A percentile compares a stretch with the other conserved stretches of the same genome.
phyloP scores from a whole-genome alignment of 2,329 filamentous ascomycete species.

The Neoascochyta sp. region DNA sequence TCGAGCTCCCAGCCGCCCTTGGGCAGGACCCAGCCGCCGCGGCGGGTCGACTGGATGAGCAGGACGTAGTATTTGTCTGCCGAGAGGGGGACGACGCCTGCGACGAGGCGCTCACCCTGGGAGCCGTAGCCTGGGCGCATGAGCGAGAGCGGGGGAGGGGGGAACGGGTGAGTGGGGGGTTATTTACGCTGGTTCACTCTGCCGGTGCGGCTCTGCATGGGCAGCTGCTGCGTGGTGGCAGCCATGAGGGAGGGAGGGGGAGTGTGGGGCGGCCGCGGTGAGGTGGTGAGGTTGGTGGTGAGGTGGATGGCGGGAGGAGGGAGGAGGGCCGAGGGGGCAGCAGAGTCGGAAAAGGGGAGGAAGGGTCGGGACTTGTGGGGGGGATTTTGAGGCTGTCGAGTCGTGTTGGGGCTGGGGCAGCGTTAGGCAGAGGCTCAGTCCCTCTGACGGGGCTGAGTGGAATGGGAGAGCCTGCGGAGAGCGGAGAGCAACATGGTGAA shows the following conservation, averaged over 20 bases:
- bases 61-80: conserved; percentile 82
- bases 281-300: conserved; percentile 11
- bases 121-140: conserved; percentile 72
- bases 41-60: conserved; percentile 86
- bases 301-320: conserved; percentile 5
- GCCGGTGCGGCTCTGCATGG: conserved; percentile 67
- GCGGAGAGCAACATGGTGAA: conserved; percentile 40
- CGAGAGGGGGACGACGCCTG: conserved; percentile 87
- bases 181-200: conserved; percentile 78
- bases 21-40: conserved; percentile 92
- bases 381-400: conserved; percentile 3
- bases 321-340: conserved; percentile 8
- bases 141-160: conserved; percentile 10
- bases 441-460: conserved; percentile 50
- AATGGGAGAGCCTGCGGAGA: conserved; percentile 42
- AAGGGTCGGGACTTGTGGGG: conserved; percentile 26
- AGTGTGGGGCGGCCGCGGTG: too few species aligned
- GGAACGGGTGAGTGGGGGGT: too few species aligned
- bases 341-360: conserved; percentile 8
- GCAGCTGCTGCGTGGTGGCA: conserved; percentile 43
- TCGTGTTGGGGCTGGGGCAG: conserved; percentile 18
- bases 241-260: too few species aligned
- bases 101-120: conserved; percentile 90
- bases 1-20: conserved; percentile 98
- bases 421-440: conserved; percentile 48